A percentile compares a stretch with the other conserved stretches of the same genome.
Evolutionary conservation across 2,329 filamentous ascomycete genomes (phyloP).

Genomic region (Coniochaeta sp.): DNA sequence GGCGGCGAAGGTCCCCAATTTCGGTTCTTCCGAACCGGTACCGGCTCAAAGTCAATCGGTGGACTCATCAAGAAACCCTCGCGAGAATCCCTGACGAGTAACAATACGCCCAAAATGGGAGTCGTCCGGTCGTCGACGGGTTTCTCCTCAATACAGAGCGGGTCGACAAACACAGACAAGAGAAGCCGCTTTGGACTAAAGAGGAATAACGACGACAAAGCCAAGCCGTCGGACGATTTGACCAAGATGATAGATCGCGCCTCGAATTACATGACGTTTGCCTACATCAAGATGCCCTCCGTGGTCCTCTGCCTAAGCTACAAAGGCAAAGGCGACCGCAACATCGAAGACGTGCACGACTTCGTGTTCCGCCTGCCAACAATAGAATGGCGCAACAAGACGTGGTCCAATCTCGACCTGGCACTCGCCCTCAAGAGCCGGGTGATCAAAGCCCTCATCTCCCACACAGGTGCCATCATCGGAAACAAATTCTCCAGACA

Average conservation of each 20-base stretch:
- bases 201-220: conserved; percentile 34
- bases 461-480: conserved; percentile 91
- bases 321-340: conserved; percentile 92
- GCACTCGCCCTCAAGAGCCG: conserved; percentile 90
- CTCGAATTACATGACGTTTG: conserved; percentile 95
- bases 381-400: conserved; percentile 97
- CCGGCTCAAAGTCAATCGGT: conserved; percentile 31
- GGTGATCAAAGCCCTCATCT: conserved; percentile 87
- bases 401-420: conserved; percentile 95
- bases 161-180: conserved; percentile 18
- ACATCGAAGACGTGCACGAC: conserved; percentile 93
- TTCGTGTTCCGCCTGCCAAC: conserved; percentile 94
- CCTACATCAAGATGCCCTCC: conserved; percentile 89
- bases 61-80: conserved; percentile 49
- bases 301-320: conserved; percentile 94
- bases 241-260: conserved; percentile 95
- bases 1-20: conserved; percentile 42
- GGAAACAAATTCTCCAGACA: conserved; percentile 95
- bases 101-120: conserved; percentile 30
- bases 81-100: conserved; percentile 41
- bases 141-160: conserved; percentile 25
- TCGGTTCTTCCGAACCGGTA: conserved; percentile 41
- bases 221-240: conserved; percentile 74
- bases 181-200: conserved; percentile 51
- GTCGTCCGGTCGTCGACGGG: conserved; percentile 40